These are phyloP conservation scores for Mycena metata DNA, from an alignment of 768 basidiomycete species.

Conservation along the genomic window DNA sequence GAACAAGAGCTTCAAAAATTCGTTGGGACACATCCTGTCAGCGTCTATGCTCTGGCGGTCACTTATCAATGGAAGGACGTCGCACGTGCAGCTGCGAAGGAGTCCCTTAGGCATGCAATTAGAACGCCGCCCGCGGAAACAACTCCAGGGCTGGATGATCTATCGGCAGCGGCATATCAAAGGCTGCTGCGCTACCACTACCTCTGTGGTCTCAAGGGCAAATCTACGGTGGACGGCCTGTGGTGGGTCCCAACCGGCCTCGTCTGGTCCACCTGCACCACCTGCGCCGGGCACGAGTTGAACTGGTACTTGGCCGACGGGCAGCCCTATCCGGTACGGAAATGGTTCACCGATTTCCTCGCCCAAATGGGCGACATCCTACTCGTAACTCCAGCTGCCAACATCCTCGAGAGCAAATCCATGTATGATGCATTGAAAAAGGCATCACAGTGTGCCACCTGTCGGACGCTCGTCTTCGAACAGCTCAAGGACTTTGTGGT, in stretches of 20 bases:
- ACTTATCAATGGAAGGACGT: neutral
- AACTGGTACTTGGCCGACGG: too few species aligned
- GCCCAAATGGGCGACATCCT: too few species aligned
- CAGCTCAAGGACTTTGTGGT: too few species aligned
- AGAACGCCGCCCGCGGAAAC: neutral
- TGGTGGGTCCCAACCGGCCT: neutral
- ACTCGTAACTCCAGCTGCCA: too few species aligned
- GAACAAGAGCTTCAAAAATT: neutral
- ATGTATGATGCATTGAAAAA: too few species aligned
- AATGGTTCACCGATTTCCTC: too few species aligned
- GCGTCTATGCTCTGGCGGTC: conserved; percentile 5
- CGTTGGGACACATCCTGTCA: neutral
- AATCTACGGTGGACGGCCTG: neutral
- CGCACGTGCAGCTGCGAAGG: neutral
- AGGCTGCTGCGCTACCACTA: neutral
- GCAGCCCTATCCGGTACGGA: too few species aligned
- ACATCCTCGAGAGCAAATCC: too few species aligned
- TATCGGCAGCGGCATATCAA: neutral
- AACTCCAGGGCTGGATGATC: neutral
- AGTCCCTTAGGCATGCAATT: neutral
- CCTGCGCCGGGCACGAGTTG: too few species aligned
- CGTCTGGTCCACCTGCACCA: too few species aligned
- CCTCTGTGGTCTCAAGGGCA: neutral
- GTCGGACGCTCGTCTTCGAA: too few species aligned
- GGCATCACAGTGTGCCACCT: too few species aligned